Conservation (phyloP, 1,284 basidiomycete genomes). For the Malassezia restricta region DNA sequence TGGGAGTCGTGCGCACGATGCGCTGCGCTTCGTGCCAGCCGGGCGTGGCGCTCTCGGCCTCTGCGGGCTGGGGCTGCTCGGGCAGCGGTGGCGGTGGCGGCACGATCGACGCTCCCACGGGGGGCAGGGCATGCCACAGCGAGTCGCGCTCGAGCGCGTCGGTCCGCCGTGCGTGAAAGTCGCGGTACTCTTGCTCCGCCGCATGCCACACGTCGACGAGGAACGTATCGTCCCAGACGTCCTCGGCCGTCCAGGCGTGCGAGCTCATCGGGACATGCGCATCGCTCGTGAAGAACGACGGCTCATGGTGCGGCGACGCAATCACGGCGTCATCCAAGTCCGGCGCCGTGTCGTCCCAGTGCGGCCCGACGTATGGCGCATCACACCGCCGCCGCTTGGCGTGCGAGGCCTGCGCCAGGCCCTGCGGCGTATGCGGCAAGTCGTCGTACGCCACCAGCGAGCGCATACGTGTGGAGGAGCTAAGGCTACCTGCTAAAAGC, state of each 20-base stretch:
- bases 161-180: slow-evolving; percentile 9
- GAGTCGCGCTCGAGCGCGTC: slow-evolving; percentile 1
- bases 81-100: background rate
- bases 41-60: background rate
- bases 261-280: background rate
- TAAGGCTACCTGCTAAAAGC: background rate
- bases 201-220: slow-evolving; percentile 17
- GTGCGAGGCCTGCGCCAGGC: background rate
- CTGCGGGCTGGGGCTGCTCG: background rate
- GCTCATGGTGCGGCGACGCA: slow-evolving; percentile 4
- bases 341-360: slow-evolving; percentile 9
- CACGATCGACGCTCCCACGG: background rate
- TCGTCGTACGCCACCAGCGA: slow-evolving; percentile 15
- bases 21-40: slow-evolving; percentile 4
- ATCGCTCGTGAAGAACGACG: slow-evolving; percentile 1
- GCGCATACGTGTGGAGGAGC: background rate
- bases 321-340: slow-evolving; percentile 14
- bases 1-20: slow-evolving; percentile 8
- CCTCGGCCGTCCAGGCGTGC: background rate
- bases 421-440: slow-evolving; percentile 6
- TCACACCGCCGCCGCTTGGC: background rate
- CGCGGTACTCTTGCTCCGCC: slow-evolving; percentile 16
- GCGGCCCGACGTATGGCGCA: slow-evolving; percentile 6
- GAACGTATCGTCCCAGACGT: slow-evolving; percentile 21
- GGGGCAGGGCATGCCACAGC: slow-evolving; percentile 5